phyloP scores from a whole-genome alignment of 169 alveolate genomes.

The Besnoitia besnoiti region DNA sequence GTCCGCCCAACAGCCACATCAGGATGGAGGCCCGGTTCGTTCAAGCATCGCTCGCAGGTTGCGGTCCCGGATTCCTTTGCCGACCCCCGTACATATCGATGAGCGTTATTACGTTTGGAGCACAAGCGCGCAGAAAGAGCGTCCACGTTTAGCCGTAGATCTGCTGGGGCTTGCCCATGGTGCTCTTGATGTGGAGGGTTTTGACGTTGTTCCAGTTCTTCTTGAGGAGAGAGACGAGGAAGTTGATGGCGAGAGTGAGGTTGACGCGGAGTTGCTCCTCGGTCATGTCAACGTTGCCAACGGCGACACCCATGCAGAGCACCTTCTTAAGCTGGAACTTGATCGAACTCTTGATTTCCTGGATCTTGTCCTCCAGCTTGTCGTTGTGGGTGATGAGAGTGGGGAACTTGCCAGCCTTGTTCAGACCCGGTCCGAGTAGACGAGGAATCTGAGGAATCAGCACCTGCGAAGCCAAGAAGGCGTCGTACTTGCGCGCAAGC shows the following conservation, averaged over 20 bases:
- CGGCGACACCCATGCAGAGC: slow-evolving; percentile 98
- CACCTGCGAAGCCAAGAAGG: slow-evolving; percentile 98
- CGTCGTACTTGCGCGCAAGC: slow-evolving; percentile 88
- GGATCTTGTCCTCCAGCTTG: slow-evolving; percentile 94
- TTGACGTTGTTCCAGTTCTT: slow-evolving; percentile 99
- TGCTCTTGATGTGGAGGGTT: slow-evolving; percentile 96
- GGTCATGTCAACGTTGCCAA: slow-evolving; percentile 97
- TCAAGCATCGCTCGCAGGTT: background rate
- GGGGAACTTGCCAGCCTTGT: slow-evolving; percentile 99
- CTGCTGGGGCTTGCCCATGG: slow-evolving; percentile 98
- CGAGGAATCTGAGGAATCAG: slow-evolving; percentile 98
- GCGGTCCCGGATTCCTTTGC: background rate
- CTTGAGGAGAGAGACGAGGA: slow-evolving; percentile 97
- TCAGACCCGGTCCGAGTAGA: slow-evolving; percentile 98
- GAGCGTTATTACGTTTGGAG: background rate
- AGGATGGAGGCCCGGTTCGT: background rate
- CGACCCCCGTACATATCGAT: no score
- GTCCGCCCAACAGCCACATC: background rate
- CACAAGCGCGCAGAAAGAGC: background rate
- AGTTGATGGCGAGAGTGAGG: slow-evolving; percentile 96
- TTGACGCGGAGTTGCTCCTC: slow-evolving; percentile 98
- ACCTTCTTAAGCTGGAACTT: slow-evolving; percentile 88
- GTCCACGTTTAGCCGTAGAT: slow-evolving; percentile 90
- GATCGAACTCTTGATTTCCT: slow-evolving; percentile 93
- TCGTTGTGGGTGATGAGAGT: slow-evolving; percentile 97